Conservation (phyloP, 2,329 filamentous ascomycete species). For the Fusarium devonianum region DNA sequence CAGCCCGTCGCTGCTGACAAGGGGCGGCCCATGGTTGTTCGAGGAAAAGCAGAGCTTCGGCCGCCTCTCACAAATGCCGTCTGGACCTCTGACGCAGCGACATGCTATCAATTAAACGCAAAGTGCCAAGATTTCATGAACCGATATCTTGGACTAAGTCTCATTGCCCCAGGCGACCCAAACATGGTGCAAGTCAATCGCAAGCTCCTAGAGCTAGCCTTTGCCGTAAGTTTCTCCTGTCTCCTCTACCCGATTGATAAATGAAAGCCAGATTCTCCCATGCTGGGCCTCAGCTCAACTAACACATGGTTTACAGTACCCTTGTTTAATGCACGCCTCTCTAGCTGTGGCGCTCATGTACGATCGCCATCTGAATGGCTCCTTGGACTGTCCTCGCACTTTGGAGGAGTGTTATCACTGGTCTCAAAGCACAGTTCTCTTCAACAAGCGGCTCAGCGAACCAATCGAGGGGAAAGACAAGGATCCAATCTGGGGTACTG, state of each 20-base stretch:
- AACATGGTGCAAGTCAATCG: conserved; percentile 49
- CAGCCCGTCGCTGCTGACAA: conserved; percentile 44
- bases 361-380: conserved; percentile 44
- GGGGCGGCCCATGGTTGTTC: conserved; percentile 24
- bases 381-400: conserved; percentile 35
- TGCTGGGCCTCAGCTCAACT: neutral
- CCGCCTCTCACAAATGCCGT: conserved; percentile 42
- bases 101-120: conserved; percentile 47
- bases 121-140: conserved; percentile 53
- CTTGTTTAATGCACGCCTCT: conserved; percentile 56
- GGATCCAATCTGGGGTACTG: conserved; percentile 57
- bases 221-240: conserved; percentile 49
- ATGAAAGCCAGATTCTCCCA: neutral
- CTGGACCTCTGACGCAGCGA: conserved; percentile 45
- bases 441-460: conserved; percentile 48
- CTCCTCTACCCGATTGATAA: too few species aligned
- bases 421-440: conserved; percentile 50
- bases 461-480: conserved; percentile 47
- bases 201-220: conserved; percentile 49
- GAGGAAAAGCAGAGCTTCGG: conserved; percentile 30
- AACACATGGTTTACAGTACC: conserved; percentile 43
- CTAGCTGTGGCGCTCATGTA: conserved; percentile 53
- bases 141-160: conserved; percentile 49
- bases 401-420: conserved; percentile 54
- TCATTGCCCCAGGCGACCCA: conserved; percentile 48